Evolutionary conservation across 306 rosid species (phyloP), one percentile per base, ranked within the genome.

Genomic region (Crotalaria pallida): DNA sequence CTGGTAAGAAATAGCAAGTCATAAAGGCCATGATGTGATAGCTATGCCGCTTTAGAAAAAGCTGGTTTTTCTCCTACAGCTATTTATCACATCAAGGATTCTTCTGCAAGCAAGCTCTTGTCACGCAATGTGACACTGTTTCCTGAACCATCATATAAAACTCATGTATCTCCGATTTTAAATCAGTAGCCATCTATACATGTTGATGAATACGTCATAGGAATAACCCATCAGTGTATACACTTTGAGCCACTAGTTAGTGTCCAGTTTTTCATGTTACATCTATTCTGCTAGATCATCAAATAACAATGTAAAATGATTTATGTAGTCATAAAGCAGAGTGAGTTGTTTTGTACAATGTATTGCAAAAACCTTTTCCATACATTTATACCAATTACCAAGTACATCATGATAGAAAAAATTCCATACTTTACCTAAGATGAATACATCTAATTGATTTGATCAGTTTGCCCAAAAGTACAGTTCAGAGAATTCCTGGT

Each of bases 271-370:
- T 69, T 59, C 72, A 1, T 40, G 74, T 61, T 67, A n/a, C 73
- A 55, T 27, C 47, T 24, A 48, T 44, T 62, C 40, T 68, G 65
- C 52, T 66, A 49, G 34, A 64, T 48, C 57, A 49, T 51, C n/a
- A n/a, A n/a, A n/a, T 16, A 43, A 67, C 64, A 45, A 34, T 21
- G 69, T 69, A 75, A 47, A 73, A 36, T 78, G 64, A 73, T 73
- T 63, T 57, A 69, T 70, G 33, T 45, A 38, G 69, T 50, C 51
- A 43, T 51, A 52, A 36, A 24, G 52, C 60, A 50, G 58, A 49
- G 34, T 29, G 26, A 19, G 57, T 13, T 51, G 34, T 26, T 16
- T 53, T 56, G 80, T 69, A 68, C 66, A 60, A 27, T 78, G 72
- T 59, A 65, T 33, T 27, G 23, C 49, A 5, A 3, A 3, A 44